Percentiles rank a stretch among this genome's conserved stretches.
Evolutionary conservation across 768 basidiomycete genomes (phyloP).

Genomic region (Calocybe gangraenosa): DNA sequence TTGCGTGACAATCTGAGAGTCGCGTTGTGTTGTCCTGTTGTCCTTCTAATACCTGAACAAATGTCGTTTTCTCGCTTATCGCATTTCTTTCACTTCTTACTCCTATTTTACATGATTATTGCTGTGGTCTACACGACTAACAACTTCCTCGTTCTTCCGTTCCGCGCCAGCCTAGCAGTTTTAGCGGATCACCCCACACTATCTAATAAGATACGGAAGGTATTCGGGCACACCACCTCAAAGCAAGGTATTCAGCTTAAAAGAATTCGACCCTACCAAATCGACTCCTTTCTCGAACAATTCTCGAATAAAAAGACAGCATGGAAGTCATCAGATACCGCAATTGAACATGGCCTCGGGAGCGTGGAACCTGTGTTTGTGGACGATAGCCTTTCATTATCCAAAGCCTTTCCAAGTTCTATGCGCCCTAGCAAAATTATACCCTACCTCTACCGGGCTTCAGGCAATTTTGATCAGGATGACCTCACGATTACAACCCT

Average conservation of each 20-base stretch:
- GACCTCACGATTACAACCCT: slow-evolving; percentile 86
- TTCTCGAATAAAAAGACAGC: slow-evolving; percentile 17
- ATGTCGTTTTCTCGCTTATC: slow-evolving; percentile 14
- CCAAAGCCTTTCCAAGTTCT: slow-evolving; percentile 64
- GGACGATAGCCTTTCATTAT: slow-evolving; percentile 51
- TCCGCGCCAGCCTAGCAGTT: slow-evolving; percentile 23
- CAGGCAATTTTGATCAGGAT: slow-evolving; percentile 46
- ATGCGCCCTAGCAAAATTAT: slow-evolving; percentile 74
- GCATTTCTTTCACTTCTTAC: slow-evolving; percentile 22
- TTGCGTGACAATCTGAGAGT: too few species aligned
- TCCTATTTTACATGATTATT: slow-evolving; percentile 30
- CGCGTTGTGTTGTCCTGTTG: too few species aligned
- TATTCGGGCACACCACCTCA: slow-evolving; percentile 3
- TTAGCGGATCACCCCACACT: slow-evolving; percentile 20
- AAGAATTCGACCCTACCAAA: slow-evolving; percentile 11
- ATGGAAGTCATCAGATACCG: slow-evolving; percentile 31
- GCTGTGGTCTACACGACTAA: slow-evolving; percentile 45
- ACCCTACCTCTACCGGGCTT: slow-evolving; percentile 78
- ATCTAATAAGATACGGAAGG: slow-evolving; percentile 18
- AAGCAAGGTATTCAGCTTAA: slow-evolving; percentile 8
- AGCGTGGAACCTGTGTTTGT: slow-evolving; percentile 29
- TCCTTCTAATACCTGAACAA: too few species aligned
- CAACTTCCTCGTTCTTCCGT: slow-evolving; percentile 29
- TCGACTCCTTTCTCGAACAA: slow-evolving; percentile 12
- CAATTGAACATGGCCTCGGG: slow-evolving; percentile 30